phyloP scores from a whole-genome alignment of 805 yeast species.

The Diddensiella santjacobensis region DNA sequence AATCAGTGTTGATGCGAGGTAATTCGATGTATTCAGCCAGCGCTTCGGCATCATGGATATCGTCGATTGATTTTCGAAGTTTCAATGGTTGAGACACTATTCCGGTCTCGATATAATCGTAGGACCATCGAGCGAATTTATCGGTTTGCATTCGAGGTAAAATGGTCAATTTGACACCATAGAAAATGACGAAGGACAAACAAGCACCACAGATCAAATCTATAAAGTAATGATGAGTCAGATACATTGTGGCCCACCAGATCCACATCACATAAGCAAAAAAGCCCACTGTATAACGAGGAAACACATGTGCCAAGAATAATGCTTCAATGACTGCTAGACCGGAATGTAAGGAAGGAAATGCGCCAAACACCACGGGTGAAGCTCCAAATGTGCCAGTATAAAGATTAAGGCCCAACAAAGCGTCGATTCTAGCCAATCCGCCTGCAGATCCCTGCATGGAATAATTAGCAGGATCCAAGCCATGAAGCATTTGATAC shows the following conservation, averaged over 20 bases:
- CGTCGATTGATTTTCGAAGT: slow-evolving; percentile 27
- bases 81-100: slow-evolving; percentile 20
- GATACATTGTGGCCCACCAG: slow-evolving; percentile 98
- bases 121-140: slow-evolving; percentile 41
- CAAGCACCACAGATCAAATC: slow-evolving; percentile 92
- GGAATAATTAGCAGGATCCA: slow-evolving; percentile 83
- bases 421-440: slow-evolving; percentile 73
- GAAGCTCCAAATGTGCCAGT: slow-evolving; percentile 77
- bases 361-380: slow-evolving; percentile 92
- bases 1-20: slow-evolving; percentile 14
- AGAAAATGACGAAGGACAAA: slow-evolving; percentile 68
- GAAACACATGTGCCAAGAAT: slow-evolving; percentile 80
- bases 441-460: slow-evolving; percentile 98
- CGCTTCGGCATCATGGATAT: slow-evolving; percentile 9
- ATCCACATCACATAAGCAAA: slow-evolving; percentile 82
- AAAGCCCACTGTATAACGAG: slow-evolving; percentile 61
- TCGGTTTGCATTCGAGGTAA: slow-evolving; percentile 51
- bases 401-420: slow-evolving; percentile 78
- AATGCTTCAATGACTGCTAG: slow-evolving; percentile 92
- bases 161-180: slow-evolving; percentile 57
- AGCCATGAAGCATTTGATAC: slow-evolving; percentile 82
- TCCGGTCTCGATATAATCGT: slow-evolving; percentile 38
- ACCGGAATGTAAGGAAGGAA: slow-evolving; percentile 84
- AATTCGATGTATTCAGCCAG: slow-evolving; percentile 23
- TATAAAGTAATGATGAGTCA: slow-evolving; percentile 93